Percentiles rank a stretch among this genome's conserved stretches.
These are phyloP conservation scores for Fagus sylvatica DNA, from an alignment of 306 rosid species.

Conservation along the genomic window DNA sequence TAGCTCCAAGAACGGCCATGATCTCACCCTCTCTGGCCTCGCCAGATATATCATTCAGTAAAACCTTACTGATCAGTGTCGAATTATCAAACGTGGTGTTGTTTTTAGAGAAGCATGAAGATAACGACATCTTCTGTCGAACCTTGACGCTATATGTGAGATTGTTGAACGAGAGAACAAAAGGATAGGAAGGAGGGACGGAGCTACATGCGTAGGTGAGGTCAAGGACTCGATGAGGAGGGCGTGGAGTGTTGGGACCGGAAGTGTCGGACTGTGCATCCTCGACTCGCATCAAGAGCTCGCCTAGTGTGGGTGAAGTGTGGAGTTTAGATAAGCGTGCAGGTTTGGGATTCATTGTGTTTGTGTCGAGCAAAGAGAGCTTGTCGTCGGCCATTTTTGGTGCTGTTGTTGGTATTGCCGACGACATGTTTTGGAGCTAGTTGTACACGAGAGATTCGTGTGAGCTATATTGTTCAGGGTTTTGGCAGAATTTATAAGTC, in stretches of 20 bases:
- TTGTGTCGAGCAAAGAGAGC: constrained; percentile 41
- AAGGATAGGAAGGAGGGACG: constrained; percentile 39
- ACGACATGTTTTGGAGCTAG: constrained; percentile 15
- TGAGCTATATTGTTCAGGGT: neutral
- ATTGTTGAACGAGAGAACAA: constrained; percentile 66
- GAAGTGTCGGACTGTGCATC: constrained; percentile 48
- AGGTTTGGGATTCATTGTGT: constrained; percentile 51
- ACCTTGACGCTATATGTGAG: constrained; percentile 70
- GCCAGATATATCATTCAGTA: constrained; percentile 75
- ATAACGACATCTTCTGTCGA: constrained; percentile 34
- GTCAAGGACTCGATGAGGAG: constrained; percentile 31
- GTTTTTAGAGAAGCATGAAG: constrained; percentile 19
- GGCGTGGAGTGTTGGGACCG: neutral
- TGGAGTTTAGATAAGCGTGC: constrained; percentile 5
- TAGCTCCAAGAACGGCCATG: constrained; percentile 93
- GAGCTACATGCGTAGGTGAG: constrained; percentile 24
- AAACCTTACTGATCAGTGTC: constrained; percentile 28
- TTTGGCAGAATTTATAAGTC: constrained; percentile 29
- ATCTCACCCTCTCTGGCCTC: constrained; percentile 89
- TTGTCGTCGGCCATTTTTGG: neutral
- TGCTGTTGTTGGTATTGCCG: constrained; percentile 6
- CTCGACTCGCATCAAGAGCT: constrained; percentile 70
- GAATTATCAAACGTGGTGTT: neutral
- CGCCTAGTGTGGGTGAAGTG: constrained; percentile 54
- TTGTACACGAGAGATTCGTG: constrained; percentile 30